These are phyloP conservation scores for Pontederia paniculata DNA, from an alignment of 176 grass and related monocot genomes.

Conservation along the genomic window DNA sequence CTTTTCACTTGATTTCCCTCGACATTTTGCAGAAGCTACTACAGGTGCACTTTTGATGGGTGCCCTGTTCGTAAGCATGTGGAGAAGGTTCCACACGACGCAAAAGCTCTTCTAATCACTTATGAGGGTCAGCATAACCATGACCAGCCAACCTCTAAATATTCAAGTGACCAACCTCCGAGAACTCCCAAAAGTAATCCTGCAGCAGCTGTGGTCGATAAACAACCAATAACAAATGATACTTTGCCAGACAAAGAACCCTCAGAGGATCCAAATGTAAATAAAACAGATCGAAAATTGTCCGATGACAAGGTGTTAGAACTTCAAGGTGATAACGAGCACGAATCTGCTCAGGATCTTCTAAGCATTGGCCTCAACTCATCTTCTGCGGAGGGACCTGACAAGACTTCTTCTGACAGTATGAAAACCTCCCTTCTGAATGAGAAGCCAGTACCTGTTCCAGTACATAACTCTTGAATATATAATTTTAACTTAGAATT, in stretches of 20 bases:
- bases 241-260: slow-evolving; percentile 18
- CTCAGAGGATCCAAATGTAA: slow-evolving; percentile 2
- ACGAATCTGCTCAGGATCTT: background rate
- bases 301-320: slow-evolving; percentile 24
- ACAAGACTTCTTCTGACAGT: background rate
- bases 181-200: slow-evolving; percentile 1
- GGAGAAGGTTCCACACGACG: slow-evolving; percentile 73
- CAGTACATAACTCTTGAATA: slow-evolving; percentile 5
- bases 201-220: slow-evolving; percentile 14
- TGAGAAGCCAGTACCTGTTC: slow-evolving; percentile 2
- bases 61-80: slow-evolving; percentile 98
- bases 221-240: slow-evolving; percentile 4
- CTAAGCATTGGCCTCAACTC: background rate
- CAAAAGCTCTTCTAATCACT: slow-evolving; percentile 72
- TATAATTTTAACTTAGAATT: background rate
- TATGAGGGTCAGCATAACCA: slow-evolving; percentile 98
- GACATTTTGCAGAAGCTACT: slow-evolving; percentile 76
- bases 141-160: slow-evolving; percentile 40
- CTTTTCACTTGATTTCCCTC: background rate
- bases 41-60: slow-evolving; percentile 83
- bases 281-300: slow-evolving; percentile 18
- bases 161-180: slow-evolving; percentile 23
- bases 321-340: slow-evolving; percentile 23
- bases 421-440: background rate
- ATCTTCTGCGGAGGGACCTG: background rate